Percentiles rank a stretch among this genome's conserved stretches.
Conservation (phyloP, 257 asterid species). For the Capsicum chinense region DNA sequence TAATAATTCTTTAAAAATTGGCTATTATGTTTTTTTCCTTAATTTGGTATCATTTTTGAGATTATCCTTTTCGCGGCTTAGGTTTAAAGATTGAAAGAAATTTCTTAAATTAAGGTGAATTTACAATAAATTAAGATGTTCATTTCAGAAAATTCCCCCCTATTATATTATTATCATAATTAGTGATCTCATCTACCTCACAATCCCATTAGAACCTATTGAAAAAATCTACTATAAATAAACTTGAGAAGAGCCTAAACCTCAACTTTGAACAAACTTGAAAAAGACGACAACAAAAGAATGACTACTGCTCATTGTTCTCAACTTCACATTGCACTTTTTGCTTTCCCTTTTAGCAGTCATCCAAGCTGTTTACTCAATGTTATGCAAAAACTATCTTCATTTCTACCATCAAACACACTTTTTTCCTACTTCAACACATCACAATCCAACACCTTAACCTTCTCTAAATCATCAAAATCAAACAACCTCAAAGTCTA, state of each 20-base stretch:
- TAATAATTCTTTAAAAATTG: too few species aligned
- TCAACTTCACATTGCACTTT: constrained; percentile 56
- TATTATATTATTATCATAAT: background rate
- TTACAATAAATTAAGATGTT: too few species aligned
- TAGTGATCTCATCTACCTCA: background rate
- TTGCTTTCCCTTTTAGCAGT: constrained; percentile 79
- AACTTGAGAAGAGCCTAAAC: background rate
- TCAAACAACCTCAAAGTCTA: constrained; percentile 38
- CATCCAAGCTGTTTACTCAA: constrained; percentile 64
- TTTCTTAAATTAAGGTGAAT: too few species aligned
- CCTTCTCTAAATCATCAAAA: constrained; percentile 20
- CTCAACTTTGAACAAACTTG: background rate
- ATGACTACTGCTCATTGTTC: background rate
- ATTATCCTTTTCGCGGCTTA: too few species aligned
- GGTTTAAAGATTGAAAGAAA: too few species aligned
- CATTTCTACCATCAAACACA: constrained; percentile 40
- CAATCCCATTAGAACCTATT: background rate
- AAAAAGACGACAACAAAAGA: background rate
- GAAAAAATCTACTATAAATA: background rate
- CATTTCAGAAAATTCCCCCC: too few species aligned
- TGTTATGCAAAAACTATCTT: constrained; percentile 55
- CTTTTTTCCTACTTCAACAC: constrained; percentile 64
- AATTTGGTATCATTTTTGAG: too few species aligned
- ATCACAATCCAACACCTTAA: constrained; percentile 36
- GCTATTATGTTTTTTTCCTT: too few species aligned